Evolutionary conservation across 1,284 basidiomycete species (phyloP).

Genomic region (Sphagnurus paluster): DNA sequence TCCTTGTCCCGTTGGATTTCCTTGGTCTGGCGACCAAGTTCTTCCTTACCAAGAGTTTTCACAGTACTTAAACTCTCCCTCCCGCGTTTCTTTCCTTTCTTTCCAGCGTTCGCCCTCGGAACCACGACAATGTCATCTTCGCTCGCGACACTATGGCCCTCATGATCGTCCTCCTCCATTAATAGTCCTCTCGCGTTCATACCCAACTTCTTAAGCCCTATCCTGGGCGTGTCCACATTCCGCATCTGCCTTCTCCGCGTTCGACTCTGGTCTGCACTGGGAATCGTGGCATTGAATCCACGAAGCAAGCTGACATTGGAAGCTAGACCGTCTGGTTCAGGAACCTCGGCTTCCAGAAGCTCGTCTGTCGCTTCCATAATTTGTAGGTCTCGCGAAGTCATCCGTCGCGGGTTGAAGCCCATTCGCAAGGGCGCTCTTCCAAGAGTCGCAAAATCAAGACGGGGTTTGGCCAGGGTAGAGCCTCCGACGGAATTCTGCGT

Average conservation of each 20-base stretch:
- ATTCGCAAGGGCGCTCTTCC: constrained; percentile 73
- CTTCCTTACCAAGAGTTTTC: constrained; percentile 78
- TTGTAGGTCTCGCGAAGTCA: constrained; percentile 81
- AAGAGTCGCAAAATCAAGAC: constrained; percentile 68
- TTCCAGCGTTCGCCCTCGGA: constrained; percentile 37
- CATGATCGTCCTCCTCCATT: constrained; percentile 59
- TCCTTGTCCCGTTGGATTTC: constrained; percentile 90
- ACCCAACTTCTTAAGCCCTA: constrained; percentile 80
- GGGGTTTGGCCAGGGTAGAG: constrained; percentile 35
- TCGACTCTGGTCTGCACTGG: constrained; percentile 79
- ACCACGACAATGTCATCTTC: constrained; percentile 69
- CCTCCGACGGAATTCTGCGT: constrained; percentile 42
- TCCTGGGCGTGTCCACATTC: constrained; percentile 74
- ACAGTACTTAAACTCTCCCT: constrained; percentile 68
- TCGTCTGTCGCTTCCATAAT: constrained; percentile 83
- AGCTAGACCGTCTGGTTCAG: constrained; percentile 63
- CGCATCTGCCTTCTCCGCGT: constrained; percentile 75
- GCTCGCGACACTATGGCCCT: constrained; percentile 61
- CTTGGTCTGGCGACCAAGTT: constrained; percentile 76
- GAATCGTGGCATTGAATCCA: constrained; percentile 91
- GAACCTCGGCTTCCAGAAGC: constrained; percentile 71
- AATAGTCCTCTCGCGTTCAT: constrained; percentile 77
- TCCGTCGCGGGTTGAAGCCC: constrained; percentile 59
- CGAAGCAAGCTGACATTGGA: constrained; percentile 75
- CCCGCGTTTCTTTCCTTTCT: constrained; percentile 57